A percentile compares a stretch with the other conserved stretches of the same genome.
Evolutionary conservation across 306 rosid genomes (phyloP).

Genomic region (Hippophae tibetana): DNA sequence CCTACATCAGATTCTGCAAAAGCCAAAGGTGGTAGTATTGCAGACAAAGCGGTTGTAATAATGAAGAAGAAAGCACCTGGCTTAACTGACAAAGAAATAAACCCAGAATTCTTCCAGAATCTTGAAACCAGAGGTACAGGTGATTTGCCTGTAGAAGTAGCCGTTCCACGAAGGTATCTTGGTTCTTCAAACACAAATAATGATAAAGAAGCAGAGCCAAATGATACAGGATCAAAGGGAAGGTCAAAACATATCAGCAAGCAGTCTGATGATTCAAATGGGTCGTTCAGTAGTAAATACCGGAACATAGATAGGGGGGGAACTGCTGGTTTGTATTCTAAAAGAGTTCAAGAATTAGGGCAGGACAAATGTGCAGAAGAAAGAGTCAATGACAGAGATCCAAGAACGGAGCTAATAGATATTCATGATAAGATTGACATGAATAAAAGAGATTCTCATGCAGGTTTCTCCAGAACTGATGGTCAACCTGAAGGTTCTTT

Average conservation of each 20-base stretch:
- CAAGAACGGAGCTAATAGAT: slow-evolving; percentile 44
- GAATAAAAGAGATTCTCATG: slow-evolving; percentile 62
- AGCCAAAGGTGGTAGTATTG: slow-evolving; percentile 42
- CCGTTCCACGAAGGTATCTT: slow-evolving; percentile 64
- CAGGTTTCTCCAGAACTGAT: slow-evolving; percentile 67
- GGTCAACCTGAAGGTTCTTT: slow-evolving; percentile 74
- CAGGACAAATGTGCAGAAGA: slow-evolving; percentile 57
- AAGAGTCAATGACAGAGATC: slow-evolving; percentile 56
- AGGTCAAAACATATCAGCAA: slow-evolving; percentile 39
- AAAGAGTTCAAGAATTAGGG: slow-evolving; percentile 38
- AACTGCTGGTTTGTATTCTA: slow-evolving; percentile 33
- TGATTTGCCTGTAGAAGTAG: slow-evolving; percentile 90
- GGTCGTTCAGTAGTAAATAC: slow-evolving; percentile 45
- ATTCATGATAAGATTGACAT: slow-evolving; percentile 48
- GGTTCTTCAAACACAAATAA: slow-evolving; percentile 58
- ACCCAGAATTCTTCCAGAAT: slow-evolving; percentile 90
- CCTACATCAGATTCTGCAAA: slow-evolving; percentile 43
- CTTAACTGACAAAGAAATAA: slow-evolving; percentile 72
- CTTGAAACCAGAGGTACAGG: slow-evolving; percentile 69
- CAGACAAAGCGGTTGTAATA: slow-evolving; percentile 79
- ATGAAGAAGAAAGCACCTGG: slow-evolving; percentile 81
- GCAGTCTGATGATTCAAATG: slow-evolving; percentile 42
- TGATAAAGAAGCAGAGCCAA: slow-evolving; percentile 49
- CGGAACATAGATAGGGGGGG: slow-evolving; percentile 43
- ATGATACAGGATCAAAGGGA: slow-evolving; percentile 38